phyloP scores from a whole-genome alignment of 768 basidiomycete species.

The Atractiella rhizophila region DNA sequence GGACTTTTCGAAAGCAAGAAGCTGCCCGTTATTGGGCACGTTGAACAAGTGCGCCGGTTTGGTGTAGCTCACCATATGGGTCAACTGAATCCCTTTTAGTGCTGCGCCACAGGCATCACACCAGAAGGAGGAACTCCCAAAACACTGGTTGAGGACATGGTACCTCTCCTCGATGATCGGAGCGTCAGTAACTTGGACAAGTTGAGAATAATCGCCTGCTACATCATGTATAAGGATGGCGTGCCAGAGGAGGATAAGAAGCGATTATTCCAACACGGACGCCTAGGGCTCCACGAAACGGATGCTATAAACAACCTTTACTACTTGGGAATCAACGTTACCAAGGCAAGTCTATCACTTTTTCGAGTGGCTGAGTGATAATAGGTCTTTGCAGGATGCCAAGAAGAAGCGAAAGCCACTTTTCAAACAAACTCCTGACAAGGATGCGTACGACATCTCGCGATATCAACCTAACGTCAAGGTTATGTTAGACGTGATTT shows the following conservation, averaged over 20 bases:
- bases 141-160: conserved; percentile 90
- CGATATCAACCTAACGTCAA: conserved; percentile 65
- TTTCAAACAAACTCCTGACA: conserved; percentile 47
- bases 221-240: conserved; percentile 80
- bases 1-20: conserved; percentile 67
- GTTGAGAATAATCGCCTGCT: conserved; percentile 83
- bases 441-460: conserved; percentile 93
- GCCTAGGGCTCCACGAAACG: conserved; percentile 61
- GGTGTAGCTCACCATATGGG: not conserved
- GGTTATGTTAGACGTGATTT: conserved; percentile 51
- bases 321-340: conserved; percentile 57
- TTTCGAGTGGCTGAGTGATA: not conserved
- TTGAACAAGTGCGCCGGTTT: conserved; percentile 46
- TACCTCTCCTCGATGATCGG: conserved; percentile 67
- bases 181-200: conserved; percentile 66
- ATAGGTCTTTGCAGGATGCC: conserved; percentile 27
- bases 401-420: conserved; percentile 33
- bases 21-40: conserved; percentile 50
- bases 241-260: conserved; percentile 96
- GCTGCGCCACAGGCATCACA: conserved; percentile 76
- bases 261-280: conserved; percentile 79
- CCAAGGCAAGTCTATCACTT: conserved; percentile 30
- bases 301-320: conserved; percentile 74
- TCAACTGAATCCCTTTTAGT: conserved; percentile 26
- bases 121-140: conserved; percentile 87